Conservation (phyloP, 164 flowering plant genomes). For the Warburgia ugandensis region DNA sequence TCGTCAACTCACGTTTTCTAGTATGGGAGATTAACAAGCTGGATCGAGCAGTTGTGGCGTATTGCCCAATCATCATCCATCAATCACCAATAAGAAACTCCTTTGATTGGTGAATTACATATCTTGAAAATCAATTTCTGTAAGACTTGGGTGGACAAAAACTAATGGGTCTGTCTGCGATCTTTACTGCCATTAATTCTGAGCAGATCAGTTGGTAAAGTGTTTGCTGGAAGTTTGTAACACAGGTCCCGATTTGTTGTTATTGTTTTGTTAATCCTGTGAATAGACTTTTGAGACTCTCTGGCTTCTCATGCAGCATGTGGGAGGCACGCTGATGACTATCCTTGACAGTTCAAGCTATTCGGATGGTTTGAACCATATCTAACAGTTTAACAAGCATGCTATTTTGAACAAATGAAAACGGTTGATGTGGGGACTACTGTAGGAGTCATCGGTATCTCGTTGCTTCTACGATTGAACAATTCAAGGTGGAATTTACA, state of each 20-base stretch:
- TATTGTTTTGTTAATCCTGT: background rate
- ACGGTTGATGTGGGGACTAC: background rate
- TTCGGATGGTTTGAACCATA: background rate
- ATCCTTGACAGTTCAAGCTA: background rate
- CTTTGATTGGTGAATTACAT: background rate
- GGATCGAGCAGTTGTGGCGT: background rate
- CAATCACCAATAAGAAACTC: background rate
- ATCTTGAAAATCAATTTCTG: background rate
- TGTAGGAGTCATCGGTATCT: no score
- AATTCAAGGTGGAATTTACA: background rate
- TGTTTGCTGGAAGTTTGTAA: background rate
- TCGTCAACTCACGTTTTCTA: conserved; percentile 35
- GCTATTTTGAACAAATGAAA: background rate
- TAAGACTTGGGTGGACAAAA: background rate
- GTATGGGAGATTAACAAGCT: conserved; percentile 18
- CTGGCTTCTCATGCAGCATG: no score
- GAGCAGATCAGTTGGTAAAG: background rate
- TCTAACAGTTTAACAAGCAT: background rate
- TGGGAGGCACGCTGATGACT: no score
- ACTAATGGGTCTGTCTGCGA: background rate
- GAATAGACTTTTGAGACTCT: background rate
- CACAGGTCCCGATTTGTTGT: background rate
- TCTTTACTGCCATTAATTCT: background rate
- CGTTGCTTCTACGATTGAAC: no score
- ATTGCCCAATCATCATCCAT: background rate